These are phyloP conservation scores for Globisporangium cederbergense DNA, from an alignment of 352 stramenopile genomes.

Conservation along the genomic window DNA sequence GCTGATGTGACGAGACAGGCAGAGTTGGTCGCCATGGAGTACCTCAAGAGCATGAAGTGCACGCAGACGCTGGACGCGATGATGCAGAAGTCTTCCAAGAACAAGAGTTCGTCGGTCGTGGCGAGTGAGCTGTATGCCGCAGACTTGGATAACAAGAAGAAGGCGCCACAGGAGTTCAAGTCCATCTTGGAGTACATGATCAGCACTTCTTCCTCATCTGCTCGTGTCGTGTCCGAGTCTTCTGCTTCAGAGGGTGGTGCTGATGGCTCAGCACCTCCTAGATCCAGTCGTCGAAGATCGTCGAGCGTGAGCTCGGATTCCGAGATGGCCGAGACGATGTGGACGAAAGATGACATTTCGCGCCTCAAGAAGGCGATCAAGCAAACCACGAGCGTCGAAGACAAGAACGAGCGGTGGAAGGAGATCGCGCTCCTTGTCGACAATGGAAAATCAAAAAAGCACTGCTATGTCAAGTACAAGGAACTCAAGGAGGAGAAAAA, in stretches of 20 bases:
- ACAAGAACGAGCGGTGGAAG: slow-evolving; percentile 78
- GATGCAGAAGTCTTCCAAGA: slow-evolving; percentile 28
- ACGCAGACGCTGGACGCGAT: slow-evolving; percentile 51
- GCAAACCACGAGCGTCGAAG: slow-evolving; percentile 45
- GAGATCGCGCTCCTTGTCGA: slow-evolving; percentile 58
- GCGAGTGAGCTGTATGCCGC: slow-evolving; percentile 51
- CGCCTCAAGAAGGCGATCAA: slow-evolving; percentile 74
- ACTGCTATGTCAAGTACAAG: slow-evolving; percentile 87
- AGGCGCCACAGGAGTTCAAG: slow-evolving; percentile 11
- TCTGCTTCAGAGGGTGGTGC: neutral
- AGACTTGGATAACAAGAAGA: slow-evolving; percentile 55
- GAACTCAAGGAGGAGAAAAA: slow-evolving; percentile 65
- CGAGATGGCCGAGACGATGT: slow-evolving; percentile 22
- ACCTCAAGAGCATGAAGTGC: slow-evolving; percentile 56
- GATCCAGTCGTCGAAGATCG: slow-evolving; percentile 13
- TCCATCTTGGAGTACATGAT: slow-evolving; percentile 55
- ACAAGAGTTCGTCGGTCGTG: slow-evolving; percentile 16
- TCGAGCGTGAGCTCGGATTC: slow-evolving; percentile 24
- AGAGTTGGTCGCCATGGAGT: slow-evolving; percentile 72
- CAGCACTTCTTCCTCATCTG: neutral
- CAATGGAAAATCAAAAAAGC: slow-evolving; percentile 66
- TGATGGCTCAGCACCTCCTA: neutral
- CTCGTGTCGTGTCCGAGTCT: neutral
- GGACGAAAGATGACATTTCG: slow-evolving; percentile 56
- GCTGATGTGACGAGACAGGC: slow-evolving; percentile 52